Base-by-base conservation (phyloP, 352 stramenopile genomes). In the Peronospora destructor region DNA sequence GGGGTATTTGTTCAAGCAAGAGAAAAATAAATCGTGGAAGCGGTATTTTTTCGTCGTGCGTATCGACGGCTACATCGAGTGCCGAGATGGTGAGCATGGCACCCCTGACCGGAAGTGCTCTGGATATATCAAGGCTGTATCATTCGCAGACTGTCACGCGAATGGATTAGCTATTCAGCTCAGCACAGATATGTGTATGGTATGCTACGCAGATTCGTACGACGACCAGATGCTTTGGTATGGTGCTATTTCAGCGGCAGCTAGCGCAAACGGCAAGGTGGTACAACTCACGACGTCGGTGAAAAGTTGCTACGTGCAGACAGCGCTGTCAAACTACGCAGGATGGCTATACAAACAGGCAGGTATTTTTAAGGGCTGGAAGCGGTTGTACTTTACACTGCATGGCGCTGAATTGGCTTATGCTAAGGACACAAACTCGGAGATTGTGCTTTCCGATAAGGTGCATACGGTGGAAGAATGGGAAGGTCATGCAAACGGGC, bases 181-280 rank as follows among this genome's bases (percentile, higher is more conserved):
- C 0, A 80, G 75, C 42, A 68, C 66, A n/a, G 76, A 73, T 44
- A 45, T 60, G 3, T 76, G 69, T 9, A 59, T 94, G 43, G 68
- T 89, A 26, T 81, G 86, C 43, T 89, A 91, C 43, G 72, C 80
- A 0, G 76, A 90, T 28, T 76, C 77, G 12, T 91, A 88, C 51
- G 78, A 89, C 49, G 79, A 90, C 45, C 67, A 77, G 44, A 89
- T 88, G 76, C 64, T 90, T 8, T 94, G 83, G 83, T 88, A 89
- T 52, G 68, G 66, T 0, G 77, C 76, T 13, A 82, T 91, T 36
- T 80, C 83, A 6, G 69, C 78, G 0, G 64, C 68, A 0, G 71
- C 72, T n/a, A 70, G 58, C 16, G 66, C 70, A 12, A 87, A 84
- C 28, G 63, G 64, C 41, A 72, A 75, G 46, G 58, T 62, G 3